Base-by-base conservation (phyloP, 2,329 filamentous ascomycete genomes). In the Pseudogymnoascus sp. region DNA sequence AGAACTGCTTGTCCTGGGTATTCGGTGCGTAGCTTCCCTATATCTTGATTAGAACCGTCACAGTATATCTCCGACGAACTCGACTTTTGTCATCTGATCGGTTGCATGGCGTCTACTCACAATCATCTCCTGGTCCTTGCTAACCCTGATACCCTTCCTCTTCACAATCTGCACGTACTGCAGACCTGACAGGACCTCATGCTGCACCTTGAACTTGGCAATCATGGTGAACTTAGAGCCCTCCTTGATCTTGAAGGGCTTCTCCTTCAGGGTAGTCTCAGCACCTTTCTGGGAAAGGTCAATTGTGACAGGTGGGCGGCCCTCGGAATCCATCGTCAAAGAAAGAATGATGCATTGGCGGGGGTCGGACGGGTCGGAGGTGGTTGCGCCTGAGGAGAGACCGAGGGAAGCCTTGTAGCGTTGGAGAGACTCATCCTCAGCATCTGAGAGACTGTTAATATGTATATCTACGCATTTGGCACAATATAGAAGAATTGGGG, bases 61-160 rank as follows among this genome's bases (percentile, higher is more conserved):
- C 19, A 38, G 8, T 35, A 28, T 41, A n/a, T 31, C 33, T 12
- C 24, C 8, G 12, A 6, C 12, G 2, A 46, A 26, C 22, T 46
- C 22, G 11, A n/a, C 11, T 28, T 3, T 12, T 12, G 61, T 16
- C 10, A 8, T 35, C 33, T 37, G 8, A 19, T 61, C 38, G 16
- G n/a, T 10, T 40, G 8, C n/a, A 59, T 61, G 56, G 7, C 10
- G 12, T 33, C n/a, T 31, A 82, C 88, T 73, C 78, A 95, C 92
- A 84, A 99, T 89, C 95, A 99, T 99, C 81, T 98, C 93, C 71
- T 96, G 90, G 73, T 95, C 89, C 85, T 97, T 99, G 81, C 89
- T 90, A 66, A 93, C 86, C 65, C 85, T 86, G 75, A 98, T 83
- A 62, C 90, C 90, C 82, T 92, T 92, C 71, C 93, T 84, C 84